phyloP scores from a whole-genome alignment of 163 green algal species.

The Volvox carteri region DNA sequence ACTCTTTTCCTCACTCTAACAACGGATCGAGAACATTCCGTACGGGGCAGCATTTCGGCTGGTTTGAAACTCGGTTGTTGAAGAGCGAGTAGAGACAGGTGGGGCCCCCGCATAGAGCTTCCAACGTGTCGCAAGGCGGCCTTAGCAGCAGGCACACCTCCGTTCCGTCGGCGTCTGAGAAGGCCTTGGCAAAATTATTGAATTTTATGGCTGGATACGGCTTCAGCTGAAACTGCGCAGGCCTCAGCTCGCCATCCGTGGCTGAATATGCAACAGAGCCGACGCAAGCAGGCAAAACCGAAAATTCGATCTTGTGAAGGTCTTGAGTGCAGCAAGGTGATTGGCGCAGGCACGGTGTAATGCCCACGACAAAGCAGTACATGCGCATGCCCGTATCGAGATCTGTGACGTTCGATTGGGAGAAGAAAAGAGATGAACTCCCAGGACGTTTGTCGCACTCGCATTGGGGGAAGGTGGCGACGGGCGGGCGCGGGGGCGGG shows the following conservation, averaged over 20 bases:
- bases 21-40: conserved; percentile 23
- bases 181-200: conserved; percentile 22
- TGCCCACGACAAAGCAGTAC: conserved; percentile 47
- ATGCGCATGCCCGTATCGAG: conserved; percentile 9
- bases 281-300: conserved; percentile 17
- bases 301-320: conserved; percentile 47
- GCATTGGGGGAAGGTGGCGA: conserved; percentile 20
- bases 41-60: conserved; percentile 54
- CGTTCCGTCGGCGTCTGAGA: conserved; percentile 6
- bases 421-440: conserved; percentile 7
- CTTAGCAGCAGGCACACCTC: conserved; percentile 46
- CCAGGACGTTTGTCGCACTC: conserved; percentile 48
- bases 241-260: neutral
- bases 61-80: conserved; percentile 22
- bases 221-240: conserved; percentile 37
- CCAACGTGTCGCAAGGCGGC: conserved; percentile 45
- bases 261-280: conserved; percentile 38
- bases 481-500: conserved; percentile 1
- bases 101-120: conserved; percentile 22
- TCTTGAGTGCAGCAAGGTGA: conserved; percentile 48
- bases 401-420: neutral
- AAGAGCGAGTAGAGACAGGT: conserved; percentile 41
- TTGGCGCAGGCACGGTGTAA: conserved; percentile 10
- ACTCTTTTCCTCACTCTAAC: conserved; percentile 17
- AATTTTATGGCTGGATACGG: conserved; percentile 43